Base-by-base conservation (phyloP, 1,284 basidiomycete species). In the Austropuccinia psidii region DNA sequence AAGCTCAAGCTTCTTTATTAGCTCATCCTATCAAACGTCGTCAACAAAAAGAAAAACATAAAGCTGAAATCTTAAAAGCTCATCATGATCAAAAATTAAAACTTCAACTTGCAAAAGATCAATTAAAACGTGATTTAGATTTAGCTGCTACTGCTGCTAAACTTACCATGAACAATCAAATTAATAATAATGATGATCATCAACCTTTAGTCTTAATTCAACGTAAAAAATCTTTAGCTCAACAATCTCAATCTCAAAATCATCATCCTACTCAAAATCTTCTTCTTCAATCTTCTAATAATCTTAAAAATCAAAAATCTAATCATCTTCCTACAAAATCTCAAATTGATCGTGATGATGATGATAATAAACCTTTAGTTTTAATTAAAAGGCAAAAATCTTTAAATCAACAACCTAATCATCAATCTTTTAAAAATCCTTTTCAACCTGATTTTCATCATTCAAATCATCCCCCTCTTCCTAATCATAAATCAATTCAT, bases 361-460 rank as follows among this genome's bases (percentile, higher is more conserved):
- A 73, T 29, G 69, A 73, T 35, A 64, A 73, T 24, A 47, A 73
- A 55, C 69, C 69, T 5, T 33, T 73, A 37, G 50, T 31, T 21
- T 5, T 62, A 21, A n/a, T 73, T n/a, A 62, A 73, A 54, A 58
- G 69, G 17, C 35, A 62, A 33, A 73, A 73, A 64, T 64, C 69
- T 7, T 41, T 60, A 11, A 9, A 9, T 52, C 50, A 11, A 9
- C 50, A 13, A 11, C 50, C 50, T 15, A 52, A 52, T 8, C 50
- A 17, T 9, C 9, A 21, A 21, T n/a, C 37, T 13, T 24, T 49
- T n/a, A 31, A 21, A 19, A 45, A 37, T 41, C 21, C n/a, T n/a
- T n/a, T n/a, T n/a, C n/a, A n/a, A n/a, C n/a, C n/a, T n/a, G n/a
- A n/a, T 52, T 21, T 21, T 52, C 50, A 11, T 13, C 50, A 13